Base-by-base conservation (phyloP, 768 basidiomycete genomes). In the Boletus coccyginus region DNA sequence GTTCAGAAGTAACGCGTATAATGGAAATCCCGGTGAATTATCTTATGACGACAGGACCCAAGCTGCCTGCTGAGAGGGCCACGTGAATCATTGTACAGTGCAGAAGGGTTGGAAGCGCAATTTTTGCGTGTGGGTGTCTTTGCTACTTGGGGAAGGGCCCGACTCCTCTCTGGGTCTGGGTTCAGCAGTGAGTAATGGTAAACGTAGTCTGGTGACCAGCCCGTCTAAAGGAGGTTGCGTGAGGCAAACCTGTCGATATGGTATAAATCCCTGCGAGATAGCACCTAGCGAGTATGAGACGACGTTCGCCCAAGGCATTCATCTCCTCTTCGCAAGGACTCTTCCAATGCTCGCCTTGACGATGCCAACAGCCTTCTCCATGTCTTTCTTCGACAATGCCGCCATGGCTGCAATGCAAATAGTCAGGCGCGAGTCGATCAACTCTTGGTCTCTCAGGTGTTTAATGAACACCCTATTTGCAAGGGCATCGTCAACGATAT, bases 401-500 rank as follows among this genome's bases (percentile, higher is more conserved):
- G 86, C 82, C 6, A 83, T 87, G 58, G 95, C 74, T 27, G 88
- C 87, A n/a, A 98, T 75, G 58, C 92, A 82, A 57, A 98, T 85
- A 63, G 89, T 92, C 38, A 97, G 94, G 46, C 86, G 78, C 16
- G 84, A 80, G 69, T 97, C 93, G 16, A 82, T 76, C 59, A 83
- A 75, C 78, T 99, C 96, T 73, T 97, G 94, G 7, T 87, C 85
- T 48, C 82, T 81, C 62, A 97, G 70, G 54, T 92, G 74, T 76
- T 90, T 90, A 41, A 97, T 74, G 63, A 98, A 77, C 44, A 99
- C 88, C 11, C 92, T 93, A 61, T 91, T 90, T 7, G 76, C 75
- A 41, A 93, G 75, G 1, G 82, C 80, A 66, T 97, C 92, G 57
- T 98, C 96, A 14, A 98, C 94, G 13, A 98, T 84, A 50, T 96